Evolutionary conservation across 2,329 filamentous ascomycete genomes (phyloP).

Genomic region (Verticillium nonalfalfae): DNA sequence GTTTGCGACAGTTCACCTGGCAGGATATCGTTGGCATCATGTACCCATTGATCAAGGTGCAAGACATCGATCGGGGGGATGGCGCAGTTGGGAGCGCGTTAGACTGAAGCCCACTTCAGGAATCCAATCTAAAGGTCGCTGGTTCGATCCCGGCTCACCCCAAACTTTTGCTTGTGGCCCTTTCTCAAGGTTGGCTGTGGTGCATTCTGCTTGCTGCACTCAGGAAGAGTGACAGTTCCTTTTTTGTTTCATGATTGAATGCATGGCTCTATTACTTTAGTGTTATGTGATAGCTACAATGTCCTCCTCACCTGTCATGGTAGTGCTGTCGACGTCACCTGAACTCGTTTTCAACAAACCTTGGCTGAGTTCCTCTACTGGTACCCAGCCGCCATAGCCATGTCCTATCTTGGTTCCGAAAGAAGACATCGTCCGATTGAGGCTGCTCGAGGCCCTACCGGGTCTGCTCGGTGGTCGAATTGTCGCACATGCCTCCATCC

Average conservation of each 20-base stretch:
- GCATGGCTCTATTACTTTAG: no score
- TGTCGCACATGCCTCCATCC: background rate
- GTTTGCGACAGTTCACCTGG: no score
- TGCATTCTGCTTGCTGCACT: no score
- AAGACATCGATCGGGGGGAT: background rate
- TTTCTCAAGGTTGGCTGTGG: no score
- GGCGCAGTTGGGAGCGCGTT: background rate
- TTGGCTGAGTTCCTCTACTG: background rate
- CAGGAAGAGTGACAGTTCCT: no score
- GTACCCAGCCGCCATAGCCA: background rate
- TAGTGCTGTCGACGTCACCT: background rate
- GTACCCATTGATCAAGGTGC: background rate
- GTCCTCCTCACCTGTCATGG: no score
- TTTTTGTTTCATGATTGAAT: no score
- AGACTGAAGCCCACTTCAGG: background rate
- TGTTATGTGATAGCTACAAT: background rate
- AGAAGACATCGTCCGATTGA: background rate
- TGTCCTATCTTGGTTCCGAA: background rate
- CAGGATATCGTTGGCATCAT: no score
- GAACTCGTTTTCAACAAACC: background rate
- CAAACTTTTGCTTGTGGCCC: background rate
- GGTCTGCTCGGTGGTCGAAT: background rate
- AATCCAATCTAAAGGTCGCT: background rate
- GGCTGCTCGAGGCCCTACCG: background rate
- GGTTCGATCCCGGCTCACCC: background rate